Conservation (phyloP, 1,139 yeast species). For the Blastobotrys malaysiensis region DNA sequence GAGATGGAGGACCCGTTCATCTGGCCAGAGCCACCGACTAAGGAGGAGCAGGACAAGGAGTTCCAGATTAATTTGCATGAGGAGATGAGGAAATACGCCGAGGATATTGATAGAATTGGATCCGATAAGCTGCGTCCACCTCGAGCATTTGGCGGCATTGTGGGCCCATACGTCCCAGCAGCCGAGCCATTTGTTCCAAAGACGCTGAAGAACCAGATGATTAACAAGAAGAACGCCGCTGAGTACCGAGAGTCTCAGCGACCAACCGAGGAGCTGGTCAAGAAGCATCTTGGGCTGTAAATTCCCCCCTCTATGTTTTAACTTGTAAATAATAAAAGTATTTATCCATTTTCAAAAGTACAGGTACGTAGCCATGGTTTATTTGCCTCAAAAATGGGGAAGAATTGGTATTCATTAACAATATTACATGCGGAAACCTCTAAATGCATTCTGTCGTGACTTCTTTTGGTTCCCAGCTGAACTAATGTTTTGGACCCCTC, state of each 20-base stretch:
- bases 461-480: neutral
- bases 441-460: slow-evolving; percentile 1
- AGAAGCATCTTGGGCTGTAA: slow-evolving; percentile 22
- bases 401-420: neutral
- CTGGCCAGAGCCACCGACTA: slow-evolving; percentile 68
- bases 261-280: slow-evolving; percentile 22
- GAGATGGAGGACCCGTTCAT: slow-evolving; percentile 90
- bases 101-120: slow-evolving; percentile 48
- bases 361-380: no score
- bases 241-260: slow-evolving; percentile 14
- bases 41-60: slow-evolving; percentile 35
- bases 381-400: no score
- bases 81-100: slow-evolving; percentile 31
- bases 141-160: slow-evolving; percentile 70
- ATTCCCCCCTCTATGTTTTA: neutral
- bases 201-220: slow-evolving; percentile 29
- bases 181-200: slow-evolving; percentile 69
- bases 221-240: slow-evolving; percentile 21
- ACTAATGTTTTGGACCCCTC: slow-evolving; percentile 31
- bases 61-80: slow-evolving; percentile 22
- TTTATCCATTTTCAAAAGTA: neutral
- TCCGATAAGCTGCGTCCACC: slow-evolving; percentile 66
- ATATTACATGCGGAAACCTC: slow-evolving; percentile 4
- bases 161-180: slow-evolving; percentile 59
- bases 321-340: slow-evolving; percentile 1